A percentile compares a stretch with the other conserved stretches of the same genome.
These are phyloP conservation scores for Phytophthora chlamydospora DNA, from an alignment of 352 stramenopile genomes.

Conservation along the genomic window DNA sequence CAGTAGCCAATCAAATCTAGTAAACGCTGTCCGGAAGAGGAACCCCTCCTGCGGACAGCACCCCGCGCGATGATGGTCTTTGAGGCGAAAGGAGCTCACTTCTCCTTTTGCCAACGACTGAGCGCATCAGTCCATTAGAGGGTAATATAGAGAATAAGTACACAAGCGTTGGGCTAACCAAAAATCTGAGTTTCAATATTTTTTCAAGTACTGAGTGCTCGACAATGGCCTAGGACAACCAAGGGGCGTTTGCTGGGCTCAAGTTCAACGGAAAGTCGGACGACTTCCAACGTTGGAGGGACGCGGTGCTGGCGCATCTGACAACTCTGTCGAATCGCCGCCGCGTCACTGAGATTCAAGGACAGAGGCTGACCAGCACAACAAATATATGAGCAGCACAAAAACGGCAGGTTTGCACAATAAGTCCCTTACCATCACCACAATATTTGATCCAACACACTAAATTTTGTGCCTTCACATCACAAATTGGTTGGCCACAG, in stretches of 20 bases:
- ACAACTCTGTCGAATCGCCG: constrained; percentile 1
- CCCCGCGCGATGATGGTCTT: constrained; percentile 3
- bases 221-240: not conserved
- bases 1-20: constrained; percentile 5
- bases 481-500: too few species aligned
- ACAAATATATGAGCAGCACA: too few species aligned
- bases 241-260: not conserved
- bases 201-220: not conserved
- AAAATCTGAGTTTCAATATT: too few species aligned
- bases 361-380: too few species aligned
- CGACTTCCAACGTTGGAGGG: constrained; percentile 4
- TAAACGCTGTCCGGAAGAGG: constrained; percentile 3
- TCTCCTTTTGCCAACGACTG: constrained; percentile 10
- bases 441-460: too few species aligned
- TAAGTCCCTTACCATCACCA: too few species aligned
- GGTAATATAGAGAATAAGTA: constrained; percentile 10
- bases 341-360: constrained; percentile 7
- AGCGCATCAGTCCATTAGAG: constrained; percentile 10
- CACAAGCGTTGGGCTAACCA: too few species aligned
- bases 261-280: constrained; percentile 3
- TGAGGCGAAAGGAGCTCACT: constrained; percentile 3
- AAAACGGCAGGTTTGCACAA: too few species aligned
- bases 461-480: too few species aligned
- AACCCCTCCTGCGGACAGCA: constrained; percentile 1
- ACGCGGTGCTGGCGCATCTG: constrained; percentile 4